Conservation (phyloP, 495 filamentous ascomycete genomes). For the Astrocystis sublimbata region DNA sequence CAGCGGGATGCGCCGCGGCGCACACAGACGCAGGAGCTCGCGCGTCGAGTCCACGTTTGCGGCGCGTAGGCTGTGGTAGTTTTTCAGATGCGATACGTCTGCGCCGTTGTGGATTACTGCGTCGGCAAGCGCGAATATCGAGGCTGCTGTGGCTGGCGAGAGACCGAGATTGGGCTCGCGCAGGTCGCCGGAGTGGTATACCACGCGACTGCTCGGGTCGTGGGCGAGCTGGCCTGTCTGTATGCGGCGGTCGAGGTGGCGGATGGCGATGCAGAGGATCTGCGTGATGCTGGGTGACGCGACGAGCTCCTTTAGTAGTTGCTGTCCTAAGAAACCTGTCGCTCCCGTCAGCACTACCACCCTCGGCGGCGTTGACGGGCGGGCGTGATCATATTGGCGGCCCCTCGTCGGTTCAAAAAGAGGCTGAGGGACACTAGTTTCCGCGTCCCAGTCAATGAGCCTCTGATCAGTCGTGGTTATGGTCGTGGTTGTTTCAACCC, state of each 20-base stretch:
- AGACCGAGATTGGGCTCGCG: background rate
- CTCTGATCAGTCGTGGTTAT: background rate
- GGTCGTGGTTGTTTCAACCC: background rate
- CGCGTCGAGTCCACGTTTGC: constrained; percentile 27
- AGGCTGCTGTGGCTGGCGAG: background rate
- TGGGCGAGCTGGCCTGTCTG: background rate
- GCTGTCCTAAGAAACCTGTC: background rate
- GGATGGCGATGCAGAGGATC: background rate
- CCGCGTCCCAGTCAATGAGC: constrained; percentile 28
- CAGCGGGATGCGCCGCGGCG: constrained; percentile 22
- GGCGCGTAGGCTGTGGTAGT: constrained; percentile 15
- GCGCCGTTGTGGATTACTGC: constrained; percentile 48
- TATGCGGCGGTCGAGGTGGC: background rate
- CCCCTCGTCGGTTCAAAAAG: background rate
- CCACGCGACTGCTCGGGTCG: background rate
- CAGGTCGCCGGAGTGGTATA: background rate
- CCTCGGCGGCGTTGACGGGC: background rate
- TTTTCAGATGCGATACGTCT: constrained; percentile 28
- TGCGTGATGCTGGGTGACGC: background rate
- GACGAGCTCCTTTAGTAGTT: background rate
- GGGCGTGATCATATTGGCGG: background rate
- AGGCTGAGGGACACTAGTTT: constrained; percentile 15
- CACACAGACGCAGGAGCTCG: constrained; percentile 16
- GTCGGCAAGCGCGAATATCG: constrained; percentile 32
- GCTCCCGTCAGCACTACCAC: background rate